Conservation (phyloP, 129 eudicot genomes). For the Chrysanthemum seticuspe region DNA sequence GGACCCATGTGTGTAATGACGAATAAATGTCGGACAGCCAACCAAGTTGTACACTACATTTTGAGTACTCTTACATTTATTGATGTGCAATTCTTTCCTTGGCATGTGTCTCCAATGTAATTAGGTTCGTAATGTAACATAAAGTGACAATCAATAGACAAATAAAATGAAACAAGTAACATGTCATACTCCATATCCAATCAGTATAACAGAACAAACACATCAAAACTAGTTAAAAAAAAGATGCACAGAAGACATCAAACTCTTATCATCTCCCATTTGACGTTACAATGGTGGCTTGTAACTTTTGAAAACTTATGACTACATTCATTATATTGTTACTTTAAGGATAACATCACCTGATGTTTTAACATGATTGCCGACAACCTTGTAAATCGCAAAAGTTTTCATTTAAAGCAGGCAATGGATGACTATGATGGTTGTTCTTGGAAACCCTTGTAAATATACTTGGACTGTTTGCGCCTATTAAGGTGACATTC, state of each 20-base stretch:
- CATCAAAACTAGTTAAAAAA: background rate
- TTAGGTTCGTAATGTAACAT: background rate
- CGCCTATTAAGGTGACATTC: conserved; percentile 27
- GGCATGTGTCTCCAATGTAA: conserved; percentile 14
- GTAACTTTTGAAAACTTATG: background rate
- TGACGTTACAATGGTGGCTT: background rate
- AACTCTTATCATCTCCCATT: background rate
- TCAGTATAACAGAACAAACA: background rate
- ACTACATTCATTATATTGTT: background rate
- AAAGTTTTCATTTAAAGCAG: conserved; percentile 9
- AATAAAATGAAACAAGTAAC: background rate
- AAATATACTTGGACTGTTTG: conserved; percentile 11
- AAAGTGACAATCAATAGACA: background rate
- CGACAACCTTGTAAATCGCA: conserved; percentile 21
- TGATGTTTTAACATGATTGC: background rate
- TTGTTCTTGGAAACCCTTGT: conserved; percentile 20
- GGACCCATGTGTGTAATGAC: background rate
- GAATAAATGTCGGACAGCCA: conserved; percentile 15
- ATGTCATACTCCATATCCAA: background rate
- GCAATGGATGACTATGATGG: background rate
- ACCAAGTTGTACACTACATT: background rate
- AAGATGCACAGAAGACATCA: background rate
- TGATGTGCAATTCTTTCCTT: background rate
- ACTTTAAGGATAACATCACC: background rate
- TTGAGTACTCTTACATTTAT: conserved; percentile 13